Conservation (phyloP, 352 stramenopile genomes). For the Pythium aristosporum region DNA sequence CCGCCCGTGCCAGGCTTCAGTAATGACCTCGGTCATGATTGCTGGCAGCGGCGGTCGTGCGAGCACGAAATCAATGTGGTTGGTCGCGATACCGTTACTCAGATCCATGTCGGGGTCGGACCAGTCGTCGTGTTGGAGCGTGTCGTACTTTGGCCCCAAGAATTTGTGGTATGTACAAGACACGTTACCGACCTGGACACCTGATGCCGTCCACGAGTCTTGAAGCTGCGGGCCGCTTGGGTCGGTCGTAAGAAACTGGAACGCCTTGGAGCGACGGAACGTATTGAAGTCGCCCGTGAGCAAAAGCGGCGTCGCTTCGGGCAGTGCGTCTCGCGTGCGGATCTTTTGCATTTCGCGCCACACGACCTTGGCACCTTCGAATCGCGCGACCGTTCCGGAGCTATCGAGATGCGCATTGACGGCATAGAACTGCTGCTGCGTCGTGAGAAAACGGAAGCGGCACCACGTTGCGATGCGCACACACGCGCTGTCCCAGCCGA, state of each 20-base stretch:
- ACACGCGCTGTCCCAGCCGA: constrained; percentile 28
- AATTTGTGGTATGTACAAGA: constrained; percentile 87
- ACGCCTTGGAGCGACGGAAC: constrained; percentile 77
- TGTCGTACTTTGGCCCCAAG: constrained; percentile 45
- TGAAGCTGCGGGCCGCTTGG: constrained; percentile 49
- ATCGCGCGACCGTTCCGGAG: constrained; percentile 23
- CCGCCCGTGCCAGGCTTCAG: constrained; percentile 67
- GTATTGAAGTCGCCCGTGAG: constrained; percentile 88
- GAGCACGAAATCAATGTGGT: constrained; percentile 90
- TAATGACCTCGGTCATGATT: constrained; percentile 75
- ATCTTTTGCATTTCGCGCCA: constrained; percentile 32
- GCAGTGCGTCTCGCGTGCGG: constrained; percentile 4
- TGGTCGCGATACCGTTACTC: constrained; percentile 47
- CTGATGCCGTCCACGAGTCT: constrained; percentile 67
- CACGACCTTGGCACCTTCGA: constrained; percentile 33
- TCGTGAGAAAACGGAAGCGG: constrained; percentile 30
- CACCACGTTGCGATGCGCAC: constrained; percentile 38
- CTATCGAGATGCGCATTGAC: constrained; percentile 43
- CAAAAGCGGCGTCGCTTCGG: constrained; percentile 46
- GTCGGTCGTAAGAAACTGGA: constrained; percentile 72
- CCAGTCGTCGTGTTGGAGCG: constrained; percentile 31
- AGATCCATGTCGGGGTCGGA: constrained; percentile 56
- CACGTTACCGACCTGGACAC: constrained; percentile 64
- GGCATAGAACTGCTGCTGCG: constrained; percentile 31
- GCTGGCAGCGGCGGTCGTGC: constrained; percentile 70